Percentiles rank a stretch among this genome's conserved stretches.
Evolutionary conservation across 2,329 filamentous ascomycete species (phyloP).

Genomic region (Aureobasidium sp.): DNA sequence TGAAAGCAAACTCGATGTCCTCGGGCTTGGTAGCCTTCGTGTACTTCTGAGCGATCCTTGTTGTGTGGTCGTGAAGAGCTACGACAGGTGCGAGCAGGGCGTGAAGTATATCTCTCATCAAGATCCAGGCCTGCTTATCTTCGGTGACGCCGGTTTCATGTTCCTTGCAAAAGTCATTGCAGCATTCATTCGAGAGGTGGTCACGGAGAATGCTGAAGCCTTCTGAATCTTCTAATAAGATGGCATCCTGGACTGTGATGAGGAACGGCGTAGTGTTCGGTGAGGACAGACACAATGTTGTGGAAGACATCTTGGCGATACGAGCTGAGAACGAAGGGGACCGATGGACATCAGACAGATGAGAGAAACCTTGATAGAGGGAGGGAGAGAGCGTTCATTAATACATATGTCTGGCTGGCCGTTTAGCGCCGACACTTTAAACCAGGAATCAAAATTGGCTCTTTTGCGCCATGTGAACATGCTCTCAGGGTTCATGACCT

Average conservation of each 20-base stretch:
- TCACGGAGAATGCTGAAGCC: slow-evolving; percentile 38
- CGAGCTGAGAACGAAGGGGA: not conserved
- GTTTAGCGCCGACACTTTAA: slow-evolving; percentile 9
- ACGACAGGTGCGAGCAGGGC: slow-evolving; percentile 53
- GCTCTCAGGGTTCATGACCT: slow-evolving; percentile 7
- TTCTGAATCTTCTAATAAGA: slow-evolving; percentile 32
- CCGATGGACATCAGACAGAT: not conserved
- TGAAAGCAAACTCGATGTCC: slow-evolving; percentile 52
- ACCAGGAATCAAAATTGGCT: slow-evolving; percentile 8
- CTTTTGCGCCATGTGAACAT: slow-evolving; percentile 10
- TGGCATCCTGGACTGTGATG: slow-evolving; percentile 36
- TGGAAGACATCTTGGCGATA: slow-evolving; percentile 4
- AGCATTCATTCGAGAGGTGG: slow-evolving; percentile 34
- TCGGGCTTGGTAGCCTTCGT: slow-evolving; percentile 42
- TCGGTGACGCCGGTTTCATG: slow-evolving; percentile 31
- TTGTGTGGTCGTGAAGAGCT: slow-evolving; percentile 49
- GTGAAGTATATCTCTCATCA: slow-evolving; percentile 54
- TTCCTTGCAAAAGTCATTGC: slow-evolving; percentile 37
- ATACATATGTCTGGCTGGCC: slow-evolving; percentile 11
- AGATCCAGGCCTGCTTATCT: slow-evolving; percentile 36
- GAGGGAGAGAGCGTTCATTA: not conserved
- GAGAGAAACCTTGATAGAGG: slow-evolving; percentile 8
- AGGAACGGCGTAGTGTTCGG: slow-evolving; percentile 35
- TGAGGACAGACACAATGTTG: slow-evolving; percentile 14
- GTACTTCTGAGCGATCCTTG: slow-evolving; percentile 43